phyloP scores from a whole-genome alignment of 495 filamentous ascomycete species.

The Xylaria palmicola region DNA sequence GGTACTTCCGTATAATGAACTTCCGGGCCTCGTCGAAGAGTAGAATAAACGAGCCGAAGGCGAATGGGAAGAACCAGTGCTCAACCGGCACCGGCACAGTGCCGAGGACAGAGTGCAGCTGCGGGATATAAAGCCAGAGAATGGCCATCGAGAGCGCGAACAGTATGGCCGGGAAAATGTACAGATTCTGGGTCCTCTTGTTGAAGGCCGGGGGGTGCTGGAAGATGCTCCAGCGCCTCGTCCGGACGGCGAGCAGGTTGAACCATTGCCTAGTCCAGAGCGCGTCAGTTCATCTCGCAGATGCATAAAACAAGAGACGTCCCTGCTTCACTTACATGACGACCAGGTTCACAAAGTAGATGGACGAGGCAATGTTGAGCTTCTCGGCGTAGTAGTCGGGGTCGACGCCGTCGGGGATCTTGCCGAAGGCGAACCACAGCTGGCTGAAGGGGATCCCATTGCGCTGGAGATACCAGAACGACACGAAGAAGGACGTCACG shows the following conservation, averaged over 20 bases:
- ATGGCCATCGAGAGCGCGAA: slow-evolving; percentile 63
- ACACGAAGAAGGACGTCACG: slow-evolving; percentile 60
- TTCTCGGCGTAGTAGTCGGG: slow-evolving; percentile 45
- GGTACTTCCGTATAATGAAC: slow-evolving; percentile 49
- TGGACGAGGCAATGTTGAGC: slow-evolving; percentile 59
- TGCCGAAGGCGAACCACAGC: slow-evolving; percentile 62
- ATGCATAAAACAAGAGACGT: neutral
- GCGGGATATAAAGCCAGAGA: slow-evolving; percentile 62
- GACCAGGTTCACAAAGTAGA: slow-evolving; percentile 75
- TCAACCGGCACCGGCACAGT: slow-evolving; percentile 60
- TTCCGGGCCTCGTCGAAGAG: slow-evolving; percentile 60
- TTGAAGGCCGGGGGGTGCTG: slow-evolving; percentile 63
- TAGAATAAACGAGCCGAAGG: slow-evolving; percentile 61
- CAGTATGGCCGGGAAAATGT: slow-evolving; percentile 62
- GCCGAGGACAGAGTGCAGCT: slow-evolving; percentile 51
- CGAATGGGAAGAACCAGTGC: slow-evolving; percentile 65
- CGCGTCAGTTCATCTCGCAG: neutral
- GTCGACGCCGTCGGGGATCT: slow-evolving; percentile 43
- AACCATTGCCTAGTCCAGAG: slow-evolving; percentile 58
- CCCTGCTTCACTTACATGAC: slow-evolving; percentile 53
- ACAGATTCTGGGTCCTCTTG: slow-evolving; percentile 56
- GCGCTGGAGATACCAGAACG: slow-evolving; percentile 62
- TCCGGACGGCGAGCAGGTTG: slow-evolving; percentile 64
- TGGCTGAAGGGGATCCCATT: slow-evolving; percentile 56
- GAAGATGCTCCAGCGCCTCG: slow-evolving; percentile 62